phyloP scores from a whole-genome alignment of 1,284 basidiomycete genomes.

The Ustilago lituana region DNA sequence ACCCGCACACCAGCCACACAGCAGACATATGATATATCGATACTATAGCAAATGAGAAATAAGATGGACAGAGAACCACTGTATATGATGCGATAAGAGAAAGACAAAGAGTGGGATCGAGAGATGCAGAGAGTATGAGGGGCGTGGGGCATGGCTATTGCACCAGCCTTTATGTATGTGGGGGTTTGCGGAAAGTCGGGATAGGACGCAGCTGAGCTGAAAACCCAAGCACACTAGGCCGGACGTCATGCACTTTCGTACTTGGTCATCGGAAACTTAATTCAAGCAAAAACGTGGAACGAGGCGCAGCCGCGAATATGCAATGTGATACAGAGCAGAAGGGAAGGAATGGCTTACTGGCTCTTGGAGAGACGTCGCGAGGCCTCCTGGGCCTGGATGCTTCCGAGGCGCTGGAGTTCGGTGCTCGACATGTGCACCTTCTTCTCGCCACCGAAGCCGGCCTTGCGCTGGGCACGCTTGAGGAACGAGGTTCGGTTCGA shows the following conservation, averaged over 20 bases:
- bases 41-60: conserved; percentile 29
- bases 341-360: too few species aligned
- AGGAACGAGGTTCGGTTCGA: conserved; percentile 90
- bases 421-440: conserved; percentile 77
- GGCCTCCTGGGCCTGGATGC: conserved; percentile 81
- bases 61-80: conserved; percentile 7
- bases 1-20: too few species aligned
- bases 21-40: too few species aligned
- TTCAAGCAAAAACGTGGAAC: conserved; percentile 15
- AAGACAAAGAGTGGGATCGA: conserved; percentile 14
- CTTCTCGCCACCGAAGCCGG: conserved; percentile 78
- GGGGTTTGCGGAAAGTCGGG: too few species aligned
- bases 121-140: conserved; percentile 6
- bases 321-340: too few species aligned
- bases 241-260: conserved; percentile 1
- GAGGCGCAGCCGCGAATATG: conserved; percentile 11
- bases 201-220: too few species aligned
- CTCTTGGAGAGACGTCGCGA: conserved; percentile 78
- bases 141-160: too few species aligned
- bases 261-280: too few species aligned
- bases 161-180: too few species aligned
- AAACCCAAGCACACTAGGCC: not conserved
- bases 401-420: conserved; percentile 83
- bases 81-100: conserved; percentile 29
- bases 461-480: conserved; percentile 81